phyloP scores from a whole-genome alignment of 345 rosid species.

The Linum tenue region DNA sequence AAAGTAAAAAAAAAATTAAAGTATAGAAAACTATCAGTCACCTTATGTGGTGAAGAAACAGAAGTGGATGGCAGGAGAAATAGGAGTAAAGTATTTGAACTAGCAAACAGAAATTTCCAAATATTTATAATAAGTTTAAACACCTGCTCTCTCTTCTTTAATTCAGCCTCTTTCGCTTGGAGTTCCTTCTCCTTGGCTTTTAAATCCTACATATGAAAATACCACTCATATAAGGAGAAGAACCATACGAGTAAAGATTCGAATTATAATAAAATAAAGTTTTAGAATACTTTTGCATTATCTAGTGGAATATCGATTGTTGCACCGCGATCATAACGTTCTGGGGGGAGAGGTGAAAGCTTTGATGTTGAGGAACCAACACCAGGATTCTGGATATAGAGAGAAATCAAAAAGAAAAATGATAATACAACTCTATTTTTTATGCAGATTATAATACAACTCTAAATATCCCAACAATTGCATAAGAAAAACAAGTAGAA shows the following conservation, averaged over 20 bases:
- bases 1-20: neutral
- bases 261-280: neutral
- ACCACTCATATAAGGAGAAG: conserved; percentile 12
- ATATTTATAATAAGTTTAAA: neutral
- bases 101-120: no score
- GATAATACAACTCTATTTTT: no score
- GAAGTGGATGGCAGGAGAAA: neutral
- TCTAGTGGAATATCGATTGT: conserved; percentile 88
- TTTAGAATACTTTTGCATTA: conserved; percentile 51
- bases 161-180: conserved; percentile 85
- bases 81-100: neutral
- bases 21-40: neutral
- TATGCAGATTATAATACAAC: no score
- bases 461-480: no score
- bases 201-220: conserved; percentile 17
- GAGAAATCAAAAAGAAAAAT: no score
- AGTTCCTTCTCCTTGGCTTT: conserved; percentile 72
- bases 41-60: neutral
- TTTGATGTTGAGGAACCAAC: conserved; percentile 42
- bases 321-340: conserved; percentile 61
- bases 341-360: conserved; percentile 44
- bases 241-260: neutral
- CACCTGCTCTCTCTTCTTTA: conserved; percentile 57
- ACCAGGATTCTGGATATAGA: conserved; percentile 42
- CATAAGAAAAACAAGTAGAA: no score